A percentile compares a stretch with the other conserved stretches of the same genome.
Conservation (phyloP, 345 rosid species). For the Viola odorata region DNA sequence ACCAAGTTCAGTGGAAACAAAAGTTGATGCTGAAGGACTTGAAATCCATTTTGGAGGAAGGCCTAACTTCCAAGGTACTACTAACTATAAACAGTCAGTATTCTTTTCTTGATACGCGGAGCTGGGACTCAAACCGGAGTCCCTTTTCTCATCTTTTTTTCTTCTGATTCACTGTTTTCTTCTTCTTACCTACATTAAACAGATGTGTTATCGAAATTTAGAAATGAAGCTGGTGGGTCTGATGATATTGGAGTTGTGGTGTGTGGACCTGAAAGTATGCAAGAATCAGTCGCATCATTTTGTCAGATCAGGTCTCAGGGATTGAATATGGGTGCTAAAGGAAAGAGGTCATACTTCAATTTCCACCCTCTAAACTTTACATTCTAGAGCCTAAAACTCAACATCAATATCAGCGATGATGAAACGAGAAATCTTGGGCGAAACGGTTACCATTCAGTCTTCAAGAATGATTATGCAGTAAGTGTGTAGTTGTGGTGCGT, state of each 20-base stretch:
- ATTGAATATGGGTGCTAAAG: constrained; percentile 15
- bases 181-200: constrained; percentile 3
- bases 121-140: too few species aligned
- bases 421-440: neutral
- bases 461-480: too few species aligned
- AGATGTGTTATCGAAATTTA: constrained; percentile 53
- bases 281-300: constrained; percentile 49
- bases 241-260: constrained; percentile 62
- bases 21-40: constrained; percentile 36
- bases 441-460: too few species aligned
- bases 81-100: too few species aligned
- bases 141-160: neutral
- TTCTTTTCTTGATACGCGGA: too few species aligned
- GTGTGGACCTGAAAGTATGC: constrained; percentile 77
- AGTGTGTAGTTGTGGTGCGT: too few species aligned
- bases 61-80: constrained; percentile 66
- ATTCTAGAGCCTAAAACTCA: constrained; percentile 19
- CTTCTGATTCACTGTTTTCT: neutral
- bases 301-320: constrained; percentile 35
- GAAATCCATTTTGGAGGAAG: constrained; percentile 62
- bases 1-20: constrained; percentile 18
- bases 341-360: constrained; percentile 32
- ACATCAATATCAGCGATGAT: neutral
- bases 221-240: constrained; percentile 36
- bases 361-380: constrained; percentile 61